Evolutionary conservation across 805 yeast genomes (phyloP), one percentile per base, ranked within the genome.

Genomic region (Pichia thaimueangensis): DNA sequence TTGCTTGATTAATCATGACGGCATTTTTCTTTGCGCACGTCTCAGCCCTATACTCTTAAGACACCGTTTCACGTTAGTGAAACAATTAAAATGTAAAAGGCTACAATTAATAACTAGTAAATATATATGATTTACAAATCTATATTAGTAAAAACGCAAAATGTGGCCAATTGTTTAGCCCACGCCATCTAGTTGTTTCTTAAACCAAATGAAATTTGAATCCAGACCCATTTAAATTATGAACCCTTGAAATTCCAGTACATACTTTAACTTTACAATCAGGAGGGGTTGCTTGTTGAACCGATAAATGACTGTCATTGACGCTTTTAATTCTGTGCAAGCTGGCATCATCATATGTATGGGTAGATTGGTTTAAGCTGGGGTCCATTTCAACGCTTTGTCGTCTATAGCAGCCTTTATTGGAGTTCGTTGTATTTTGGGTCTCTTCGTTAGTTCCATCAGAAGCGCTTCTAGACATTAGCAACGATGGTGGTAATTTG

Each of bases 211-310:
- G 27, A 21, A 39, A 39, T 17, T 39, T 38, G 22, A 39, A 43
- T 11, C 39, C 40, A 3, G 33, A 17, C 13, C 75, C 76, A 38
- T 61, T 59, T 5, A 64, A 53, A 45, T 71, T 71, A 45, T 71
- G 75, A 25, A 69, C 53, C 23, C 58, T 54, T 5, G 68, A 59
- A 5, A 59, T 60, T 12, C 69, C 71, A 0, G 74, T 69, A 38
- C 67, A 60, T 11, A 70, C 62, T 43, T 68, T 73, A 12, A 70
- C 62, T 43, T 69, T 73, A 32, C 30, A 31, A 25, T 39, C 28
- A 20, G 21, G 6, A 11, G 17, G 17, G 8, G 30, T n/a, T 2
- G 25, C 13, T 27, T 27, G 29, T 19, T 11, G 29, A 17, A n/a
- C n/a, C n/a, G n/a, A n/a, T n/a, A n/a, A n/a, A n/a, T n/a, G n/a